A percentile compares a stretch with the other conserved stretches of the same genome.
These are phyloP conservation scores for Corchorus capsularis DNA, from an alignment of 345 rosid genomes.

Conservation along the genomic window DNA sequence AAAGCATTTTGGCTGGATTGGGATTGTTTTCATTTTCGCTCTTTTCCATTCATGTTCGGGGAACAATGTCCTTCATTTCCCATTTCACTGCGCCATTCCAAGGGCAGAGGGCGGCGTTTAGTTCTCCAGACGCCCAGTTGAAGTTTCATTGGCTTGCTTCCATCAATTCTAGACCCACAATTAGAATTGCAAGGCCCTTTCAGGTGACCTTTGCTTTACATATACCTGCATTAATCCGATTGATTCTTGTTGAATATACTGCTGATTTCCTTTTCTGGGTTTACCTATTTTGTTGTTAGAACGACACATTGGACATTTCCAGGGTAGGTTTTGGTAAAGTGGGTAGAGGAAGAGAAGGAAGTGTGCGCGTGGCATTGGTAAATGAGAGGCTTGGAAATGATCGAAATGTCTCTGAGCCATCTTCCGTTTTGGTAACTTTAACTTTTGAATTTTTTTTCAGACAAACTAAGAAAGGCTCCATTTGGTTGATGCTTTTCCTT, in stretches of 20 bases:
- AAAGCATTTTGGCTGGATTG: background rate
- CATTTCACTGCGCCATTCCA: slow-evolving; percentile 8
- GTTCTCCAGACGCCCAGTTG: slow-evolving; percentile 15
- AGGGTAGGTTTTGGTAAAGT: slow-evolving; percentile 32
- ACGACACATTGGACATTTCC: slow-evolving; percentile 33
- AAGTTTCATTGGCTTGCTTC: background rate
- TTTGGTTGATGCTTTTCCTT: too few species aligned
- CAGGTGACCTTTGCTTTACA: slow-evolving; percentile 18
- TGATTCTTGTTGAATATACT: background rate
- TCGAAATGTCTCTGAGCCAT: slow-evolving; percentile 47
- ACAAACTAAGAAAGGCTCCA: too few species aligned
- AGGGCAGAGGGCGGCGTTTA: slow-evolving; percentile 3
- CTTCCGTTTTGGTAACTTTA: slow-evolving; percentile 55
- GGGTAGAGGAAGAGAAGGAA: slow-evolving; percentile 25
- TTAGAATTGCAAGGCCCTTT: slow-evolving; percentile 19
- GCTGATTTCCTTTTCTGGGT: slow-evolving; percentile 2
- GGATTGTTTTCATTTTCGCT: background rate
- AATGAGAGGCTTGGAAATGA: slow-evolving; percentile 59
- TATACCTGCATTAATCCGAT: slow-evolving; percentile 1
- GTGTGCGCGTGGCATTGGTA: slow-evolving; percentile 61
- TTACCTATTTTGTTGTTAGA: slow-evolving; percentile 34
- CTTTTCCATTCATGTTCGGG: background rate
- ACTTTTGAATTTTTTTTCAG: too few species aligned
- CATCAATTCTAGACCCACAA: background rate
- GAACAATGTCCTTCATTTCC: slow-evolving; percentile 37